Evolutionary conservation across 768 basidiomycete species (phyloP).

Genomic region (Termitomyces sp.): DNA sequence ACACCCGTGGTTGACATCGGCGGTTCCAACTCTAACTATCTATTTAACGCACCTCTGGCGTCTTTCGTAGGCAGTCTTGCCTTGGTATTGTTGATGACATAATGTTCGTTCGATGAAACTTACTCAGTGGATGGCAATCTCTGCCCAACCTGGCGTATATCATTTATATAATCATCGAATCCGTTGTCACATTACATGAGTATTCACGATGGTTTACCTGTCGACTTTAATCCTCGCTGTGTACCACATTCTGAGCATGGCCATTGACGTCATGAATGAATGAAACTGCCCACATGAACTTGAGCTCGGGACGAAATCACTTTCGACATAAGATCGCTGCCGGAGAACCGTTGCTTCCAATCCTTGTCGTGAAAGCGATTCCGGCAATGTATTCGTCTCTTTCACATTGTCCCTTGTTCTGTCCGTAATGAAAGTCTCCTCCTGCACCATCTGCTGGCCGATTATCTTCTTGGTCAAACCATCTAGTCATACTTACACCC

Average conservation of each 20-base stretch:
- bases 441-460: constrained; percentile 4
- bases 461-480: constrained; percentile 12
- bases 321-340: constrained; percentile 10
- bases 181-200: neutral
- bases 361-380: constrained; percentile 11
- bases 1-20: constrained; percentile 16
- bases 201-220: neutral
- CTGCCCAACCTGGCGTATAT: neutral
- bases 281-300: too few relatives aligned
- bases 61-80: neutral
- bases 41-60: neutral
- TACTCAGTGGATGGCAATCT: neutral
- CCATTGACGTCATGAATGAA: neutral
- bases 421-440: constrained; percentile 9
- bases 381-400: constrained; percentile 11
- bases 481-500: constrained; percentile 5
- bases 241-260: too few relatives aligned
- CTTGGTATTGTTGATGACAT: neutral
- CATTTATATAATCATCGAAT: neutral
- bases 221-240: neutral
- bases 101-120: neutral
- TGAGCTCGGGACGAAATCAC: too few relatives aligned
- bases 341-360: constrained; percentile 8
- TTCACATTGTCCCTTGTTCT: constrained; percentile 9
- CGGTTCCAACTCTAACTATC: neutral